Percentiles rank a stretch among this genome's conserved stretches.
phyloP scores from a whole-genome alignment of 495 filamentous ascomycete species.

The Neurospora sp. region DNA sequence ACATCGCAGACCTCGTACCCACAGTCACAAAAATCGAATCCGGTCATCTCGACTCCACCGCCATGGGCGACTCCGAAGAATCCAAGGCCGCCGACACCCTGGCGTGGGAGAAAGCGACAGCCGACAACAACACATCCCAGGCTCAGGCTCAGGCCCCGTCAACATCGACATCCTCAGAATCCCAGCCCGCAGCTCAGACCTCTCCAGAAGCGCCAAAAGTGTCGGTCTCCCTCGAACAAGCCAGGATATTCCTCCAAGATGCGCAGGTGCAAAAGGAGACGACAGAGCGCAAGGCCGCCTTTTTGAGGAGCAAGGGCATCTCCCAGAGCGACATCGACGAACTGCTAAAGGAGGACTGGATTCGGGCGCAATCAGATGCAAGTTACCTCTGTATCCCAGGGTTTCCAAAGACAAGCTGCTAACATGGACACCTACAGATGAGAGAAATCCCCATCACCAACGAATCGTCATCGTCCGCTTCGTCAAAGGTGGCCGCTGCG shows the following conservation, averaged over 20 bases:
- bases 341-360: conserved; percentile 42
- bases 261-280: conserved; percentile 61
- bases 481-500: neutral
- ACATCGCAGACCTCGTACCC: neutral
- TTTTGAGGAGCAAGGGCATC: conserved; percentile 73
- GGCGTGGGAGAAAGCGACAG: neutral
- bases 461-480: neutral
- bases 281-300: conserved; percentile 62
- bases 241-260: conserved; percentile 69
- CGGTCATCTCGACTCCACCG: neutral
- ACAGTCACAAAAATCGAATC: neutral
- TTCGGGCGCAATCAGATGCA: conserved; percentile 22
- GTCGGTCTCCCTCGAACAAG: conserved; percentile 51
- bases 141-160: neutral
- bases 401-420: neutral
- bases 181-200: neutral
- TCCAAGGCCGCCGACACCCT: neutral
- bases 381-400: conserved; percentile 5
- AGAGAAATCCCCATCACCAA: conserved; percentile 1
- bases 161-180: neutral
- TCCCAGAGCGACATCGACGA: conserved; percentile 54
- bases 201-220: conserved; percentile 15
- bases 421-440: neutral
- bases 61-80: neutral
- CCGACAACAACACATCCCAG: conserved; percentile 5